phyloP scores from a whole-genome alignment of 805 yeast species.

The Blastobotrys americana region DNA sequence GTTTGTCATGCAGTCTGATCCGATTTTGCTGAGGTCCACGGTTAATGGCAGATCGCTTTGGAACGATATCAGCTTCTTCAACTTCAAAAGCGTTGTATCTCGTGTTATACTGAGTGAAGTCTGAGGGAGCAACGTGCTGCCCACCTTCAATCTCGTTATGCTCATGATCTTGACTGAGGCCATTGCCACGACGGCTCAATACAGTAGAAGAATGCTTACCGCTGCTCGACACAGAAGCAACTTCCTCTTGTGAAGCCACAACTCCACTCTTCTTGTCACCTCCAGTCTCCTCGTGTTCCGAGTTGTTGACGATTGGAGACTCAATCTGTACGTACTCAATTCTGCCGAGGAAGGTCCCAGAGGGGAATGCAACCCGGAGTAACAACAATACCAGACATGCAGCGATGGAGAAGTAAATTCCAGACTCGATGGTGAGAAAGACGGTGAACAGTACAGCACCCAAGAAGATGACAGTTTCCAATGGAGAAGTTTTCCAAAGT shows the following conservation, averaged over 20 bases:
- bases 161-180: neutral
- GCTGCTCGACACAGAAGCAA: neutral
- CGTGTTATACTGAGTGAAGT: neutral
- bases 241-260: slow-evolving; percentile 1
- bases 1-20: neutral
- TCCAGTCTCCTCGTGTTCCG: neutral
- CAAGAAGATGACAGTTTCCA: slow-evolving; percentile 66
- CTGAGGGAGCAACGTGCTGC: neutral
- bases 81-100: neutral
- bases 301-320: slow-evolving; percentile 44
- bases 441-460: slow-evolving; percentile 69
- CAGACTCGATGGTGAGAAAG: slow-evolving; percentile 74
- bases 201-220: neutral
- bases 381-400: slow-evolving; percentile 72
- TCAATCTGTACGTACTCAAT: slow-evolving; percentile 64
- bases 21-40: neutral
- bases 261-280: slow-evolving; percentile 1
- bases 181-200: neutral
- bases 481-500: slow-evolving; percentile 64
- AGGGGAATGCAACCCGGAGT: slow-evolving; percentile 70
- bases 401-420: slow-evolving; percentile 83
- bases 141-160: neutral
- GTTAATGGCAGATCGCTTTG: neutral
- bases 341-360: slow-evolving; percentile 76
- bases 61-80: neutral